Evolutionary conservation across 2,329 filamentous ascomycete species (phyloP), one percentile per base, ranked within the genome.

Genomic region (Laburnicola sp.): DNA sequence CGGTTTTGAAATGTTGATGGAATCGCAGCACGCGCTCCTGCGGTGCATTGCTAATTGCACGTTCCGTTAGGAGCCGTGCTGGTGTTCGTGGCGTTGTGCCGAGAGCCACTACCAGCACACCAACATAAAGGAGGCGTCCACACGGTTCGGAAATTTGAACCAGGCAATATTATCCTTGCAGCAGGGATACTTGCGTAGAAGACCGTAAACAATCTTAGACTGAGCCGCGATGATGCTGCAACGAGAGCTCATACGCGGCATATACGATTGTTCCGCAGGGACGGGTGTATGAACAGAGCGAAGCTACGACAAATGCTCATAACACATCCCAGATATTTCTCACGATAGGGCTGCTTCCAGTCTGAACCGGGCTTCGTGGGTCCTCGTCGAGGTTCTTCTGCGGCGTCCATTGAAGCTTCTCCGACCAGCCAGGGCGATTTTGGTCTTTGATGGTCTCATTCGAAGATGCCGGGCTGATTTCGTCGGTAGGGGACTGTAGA

Each of bases 241-340:
- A 4, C 21, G 21, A 10, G 23, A 3, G 5, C 26, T 26, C 27
- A 21, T n/a, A 28, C 3, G 9, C 32, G 4, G 5, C 21, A 10
- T 40, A 9, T 23, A 25, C n/a, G 3, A 42, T 6, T 6, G 22
- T 3, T 3, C 35, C 22, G 25, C 35, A 11, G 28, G 26, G 16
- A n/a, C 7, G n/a, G 6, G 11, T 44, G 16, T 16, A 16, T 8
- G 49, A 42, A 10, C 23, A 55, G n/a, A 5, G 30, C 31, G 27
- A 37, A n/a, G 26, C 9, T 5, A 30, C 3, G 9, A 11, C 23
- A 2, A 9, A 21, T 30, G 6, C 25, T 80, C 79, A 91, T 72
- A 92, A 76, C 45, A 91, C 78, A 64, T 91, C 88, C 68, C 89
- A 86, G 63, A 93, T 93, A 51, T 86, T 91, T 50, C 88, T 80